Base-by-base conservation (phyloP, 768 basidiomycete genomes). In the Leccinellum albellum region DNA sequence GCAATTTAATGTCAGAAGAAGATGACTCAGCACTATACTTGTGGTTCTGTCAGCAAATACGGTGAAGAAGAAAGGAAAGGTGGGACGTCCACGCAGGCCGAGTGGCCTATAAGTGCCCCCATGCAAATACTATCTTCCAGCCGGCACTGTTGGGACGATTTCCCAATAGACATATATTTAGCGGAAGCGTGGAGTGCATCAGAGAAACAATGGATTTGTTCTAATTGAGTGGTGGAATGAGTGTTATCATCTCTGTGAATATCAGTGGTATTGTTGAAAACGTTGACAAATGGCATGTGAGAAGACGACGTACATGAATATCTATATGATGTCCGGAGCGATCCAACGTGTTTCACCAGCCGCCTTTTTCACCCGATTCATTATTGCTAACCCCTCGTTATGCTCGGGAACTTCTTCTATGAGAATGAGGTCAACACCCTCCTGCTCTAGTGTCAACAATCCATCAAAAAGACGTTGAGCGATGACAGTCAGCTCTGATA, bases 361-460 rank as follows among this genome's bases (percentile, higher is more conserved):
- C 2, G 96, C 95, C 69, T 98, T 98, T 59, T 82, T 82, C 24
- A 94, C 84, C 17, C 96, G 81, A 70, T 98, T 97, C 93, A 97
- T 98, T 28, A 98, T 83, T 6, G 96, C 96, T 28, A 97, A 73
- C 0, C 96, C 96, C 65, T 97, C 88, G 33, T 84, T 80, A 28
- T 81, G 82, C 71, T 97, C 92, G 37, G 78, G 73, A 9, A 95
- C 79, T 59, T 88, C 93, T 72, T 98, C 94, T 55, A 96, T 82
- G 13, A 96, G 69, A 61, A 98, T 96, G 51, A 86, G 65, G 65
- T 92, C 86, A 3, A 92, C 93, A 4, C 87, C 88, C 50, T 80
- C 77, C 24, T 69, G 75, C 58, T 98, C 96, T 33, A 98, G 75
- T 2, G 86, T 82, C 44, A 97, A 78, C 51, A 98, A 72, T 0